Base-by-base conservation (phyloP, 179 eudicot species). In the Nepenthes alata region DNA sequence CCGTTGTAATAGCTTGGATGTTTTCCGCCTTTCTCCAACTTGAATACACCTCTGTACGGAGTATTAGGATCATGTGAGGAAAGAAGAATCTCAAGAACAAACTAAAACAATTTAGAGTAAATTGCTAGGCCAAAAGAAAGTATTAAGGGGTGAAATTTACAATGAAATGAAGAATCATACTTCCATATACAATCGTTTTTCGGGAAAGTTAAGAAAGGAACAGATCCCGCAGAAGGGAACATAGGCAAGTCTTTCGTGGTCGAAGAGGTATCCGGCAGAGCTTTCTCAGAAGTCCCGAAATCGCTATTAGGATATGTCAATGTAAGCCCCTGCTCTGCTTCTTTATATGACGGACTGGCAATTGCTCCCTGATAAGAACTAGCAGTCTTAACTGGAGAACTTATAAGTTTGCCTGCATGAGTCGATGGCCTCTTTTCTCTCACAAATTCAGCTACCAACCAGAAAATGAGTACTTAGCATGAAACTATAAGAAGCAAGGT, bases 101-200 rank as follows among this genome's bases (percentile, higher is more conserved):
- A 62, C 6, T 9, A 5, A 25, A n/a, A 52, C 34, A 13, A 52
- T 14, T 52, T 13, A 16, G 14, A 13, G 2, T n/a, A 12, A 4
- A 14, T 15, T 11, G n/a, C 34, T 11, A 52, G 55, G 25, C 6
- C 34, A 4, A 52, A 14, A 6, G 45, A 64, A 35, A 35, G n/a
- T 25, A 25, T n/a, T 2, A n/a, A 10, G 50, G 37, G 13, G 35
- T 25, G 8, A 35, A 11, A 44, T 47, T 13, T 11, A 38, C 2
- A 35, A 48, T 47, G 62, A 48, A 58, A n/a, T 47, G 2, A 65
- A 60, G 53, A 49, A 61, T 48, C 72, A 70, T 78, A 78, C 83
- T 65, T 79, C 83, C 83, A 79, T 45, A 76, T 60, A 63, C 62
- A 67, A 12, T 71, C 74, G 39, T 69, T 57, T 11, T 69, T 71